Percentiles rank a stretch among this genome's conserved stretches.
phyloP scores from a whole-genome alignment of 2,329 filamentous ascomycete species.

The Arthrocladium fulminans region DNA sequence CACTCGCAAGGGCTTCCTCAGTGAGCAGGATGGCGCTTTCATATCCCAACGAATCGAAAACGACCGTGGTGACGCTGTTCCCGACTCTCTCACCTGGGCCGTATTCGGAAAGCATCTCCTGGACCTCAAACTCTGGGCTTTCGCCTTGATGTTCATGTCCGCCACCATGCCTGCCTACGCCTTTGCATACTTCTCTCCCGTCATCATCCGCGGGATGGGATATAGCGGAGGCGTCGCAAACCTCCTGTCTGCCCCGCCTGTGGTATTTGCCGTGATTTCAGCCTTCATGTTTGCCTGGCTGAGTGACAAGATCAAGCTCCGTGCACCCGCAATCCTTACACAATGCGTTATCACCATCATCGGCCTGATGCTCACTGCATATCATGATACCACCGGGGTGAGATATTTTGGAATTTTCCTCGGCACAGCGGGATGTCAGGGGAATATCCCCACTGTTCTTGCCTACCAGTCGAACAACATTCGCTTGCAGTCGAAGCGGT shows the following conservation, averaged over 20 bases:
- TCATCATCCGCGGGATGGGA: constrained; percentile 25
- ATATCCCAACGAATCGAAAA: constrained; percentile 38
- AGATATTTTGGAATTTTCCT: constrained; percentile 28
- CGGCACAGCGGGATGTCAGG: constrained; percentile 24
- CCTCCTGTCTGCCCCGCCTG: constrained; percentile 25
- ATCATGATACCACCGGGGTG: constrained; percentile 17
- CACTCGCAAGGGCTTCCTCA: constrained; percentile 4
- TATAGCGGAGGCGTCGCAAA: constrained; percentile 22
- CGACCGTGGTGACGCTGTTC: constrained; percentile 47
- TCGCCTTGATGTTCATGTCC: constrained; percentile 40
- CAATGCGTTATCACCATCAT: constrained; percentile 13
- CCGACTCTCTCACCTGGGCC: constrained; percentile 36
- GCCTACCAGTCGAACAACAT: constrained; percentile 29
- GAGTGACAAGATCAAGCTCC: constrained; percentile 24
- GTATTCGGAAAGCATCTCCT: constrained; percentile 26
- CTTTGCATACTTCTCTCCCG: constrained; percentile 13
- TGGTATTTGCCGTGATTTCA: constrained; percentile 21
- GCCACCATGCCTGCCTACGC: constrained; percentile 29
- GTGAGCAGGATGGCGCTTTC: constrained; percentile 14
- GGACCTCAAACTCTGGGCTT: constrained; percentile 48
- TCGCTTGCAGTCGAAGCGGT: constrained; percentile 24
- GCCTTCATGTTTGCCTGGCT: constrained; percentile 22
- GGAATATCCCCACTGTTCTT: constrained; percentile 26
- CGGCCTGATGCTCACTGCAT: constrained; percentile 21
- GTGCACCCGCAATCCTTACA: constrained; percentile 23